Evolutionary conservation across 495 filamentous ascomycete species (phyloP).

Genomic region (Schizothecium vesticola): DNA sequence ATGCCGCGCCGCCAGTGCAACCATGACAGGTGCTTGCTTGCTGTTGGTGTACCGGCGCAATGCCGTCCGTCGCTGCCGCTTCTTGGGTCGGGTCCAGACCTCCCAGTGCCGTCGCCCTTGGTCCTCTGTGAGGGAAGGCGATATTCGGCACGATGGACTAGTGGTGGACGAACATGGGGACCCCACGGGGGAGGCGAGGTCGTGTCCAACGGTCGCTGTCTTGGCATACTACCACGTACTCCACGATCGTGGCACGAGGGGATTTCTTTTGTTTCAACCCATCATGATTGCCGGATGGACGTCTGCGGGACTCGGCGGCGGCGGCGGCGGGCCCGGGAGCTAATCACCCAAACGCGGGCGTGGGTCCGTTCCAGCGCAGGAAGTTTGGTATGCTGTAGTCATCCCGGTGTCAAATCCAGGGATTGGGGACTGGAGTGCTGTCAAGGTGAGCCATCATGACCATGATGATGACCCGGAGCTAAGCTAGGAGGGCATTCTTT

Average conservation of each 20-base stretch:
- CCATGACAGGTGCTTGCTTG: not conserved
- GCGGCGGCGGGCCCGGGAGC: not conserved
- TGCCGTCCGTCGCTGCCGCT: not conserved
- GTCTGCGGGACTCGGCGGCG: not conserved
- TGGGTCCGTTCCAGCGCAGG: not conserved
- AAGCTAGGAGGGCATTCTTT: not conserved
- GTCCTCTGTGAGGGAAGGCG: not conserved
- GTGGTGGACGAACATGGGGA: not conserved
- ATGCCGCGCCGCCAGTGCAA: not conserved
- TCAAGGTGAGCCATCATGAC: not conserved
- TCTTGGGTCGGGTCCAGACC: not conserved
- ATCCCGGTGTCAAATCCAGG: not conserved
- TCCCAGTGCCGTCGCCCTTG: not conserved
- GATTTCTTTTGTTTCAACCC: not conserved
- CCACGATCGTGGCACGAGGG: not conserved
- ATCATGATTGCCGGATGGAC: not conserved
- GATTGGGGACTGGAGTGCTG: not conserved
- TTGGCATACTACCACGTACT: not conserved
- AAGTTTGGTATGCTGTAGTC: not conserved
- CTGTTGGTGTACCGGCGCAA: not conserved
- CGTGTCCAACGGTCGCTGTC: not conserved
- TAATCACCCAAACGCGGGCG: not conserved
- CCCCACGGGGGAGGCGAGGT: not conserved
- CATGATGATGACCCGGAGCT: not conserved
- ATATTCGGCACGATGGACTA: not conserved